Base-by-base conservation (phyloP, 192 early-diverging fungal species). In the Coemansia sp. region DNA sequence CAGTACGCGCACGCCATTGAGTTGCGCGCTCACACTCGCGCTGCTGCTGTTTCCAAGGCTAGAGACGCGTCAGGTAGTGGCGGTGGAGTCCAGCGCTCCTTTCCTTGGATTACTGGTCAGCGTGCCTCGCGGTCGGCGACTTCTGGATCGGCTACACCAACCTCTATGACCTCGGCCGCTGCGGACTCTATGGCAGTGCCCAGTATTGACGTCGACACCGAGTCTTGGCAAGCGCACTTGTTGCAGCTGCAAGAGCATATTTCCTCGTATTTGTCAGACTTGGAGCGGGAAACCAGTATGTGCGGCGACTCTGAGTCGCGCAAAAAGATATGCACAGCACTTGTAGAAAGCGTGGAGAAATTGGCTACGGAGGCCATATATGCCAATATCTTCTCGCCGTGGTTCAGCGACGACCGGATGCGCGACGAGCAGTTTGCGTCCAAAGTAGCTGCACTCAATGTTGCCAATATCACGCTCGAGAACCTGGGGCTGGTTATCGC, bases 381-480 rank as follows among this genome's bases (percentile, higher is more conserved):
- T 52, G 24, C 68, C 22, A 49, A 68, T 8, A 49, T 78, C 13
- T 86, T 86, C 31, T 69, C 81, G 36, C 85, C 80, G 0, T 27
- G 33, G 22, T 68, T 73, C 53, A 75, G 82, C 31, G 86, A 89
- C 69, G 91, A 90, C 43, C 75, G 80, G 1, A 62, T 76, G 62
- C 87, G 83, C 16, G 91, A 92, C 62, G 88, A 90, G 62, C 85
- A 83, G 50, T 71, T 91, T 27, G 87, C 87, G 22, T 88, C 89
- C 64, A 87, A 88, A 36, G 88, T 91, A 33, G 89, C 88, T 2
- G 91, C 91, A 18, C 71, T 92, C 9, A 90, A 90, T 52, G 61
- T 89, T 39, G 78, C 90, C 9, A 90, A 88, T 20, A 63, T 92
- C 44, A 73, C 78, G 12, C 74, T 90, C 11, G 83, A 80, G 2